phyloP scores from a whole-genome alignment of 2,329 filamentous ascomycete genomes.

The Xylariales sp. region DNA sequence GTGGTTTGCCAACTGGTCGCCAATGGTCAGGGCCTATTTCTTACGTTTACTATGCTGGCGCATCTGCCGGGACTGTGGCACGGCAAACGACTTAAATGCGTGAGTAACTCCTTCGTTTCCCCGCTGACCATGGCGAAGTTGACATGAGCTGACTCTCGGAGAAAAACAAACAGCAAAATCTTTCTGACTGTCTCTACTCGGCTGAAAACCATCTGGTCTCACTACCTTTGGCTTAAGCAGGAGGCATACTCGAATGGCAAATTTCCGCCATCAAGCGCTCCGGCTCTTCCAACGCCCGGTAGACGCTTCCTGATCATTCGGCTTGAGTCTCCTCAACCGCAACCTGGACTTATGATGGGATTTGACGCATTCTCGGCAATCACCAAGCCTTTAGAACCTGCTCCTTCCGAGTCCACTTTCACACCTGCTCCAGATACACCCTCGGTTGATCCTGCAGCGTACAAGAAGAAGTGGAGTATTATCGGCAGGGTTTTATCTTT shows the following conservation, averaged over 20 bases:
- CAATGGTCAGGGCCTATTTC: slow-evolving; percentile 90
- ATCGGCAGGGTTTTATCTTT: slow-evolving; percentile 59
- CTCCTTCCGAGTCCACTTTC: neutral
- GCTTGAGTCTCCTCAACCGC: slow-evolving; percentile 56
- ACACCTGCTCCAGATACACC: slow-evolving; percentile 4
- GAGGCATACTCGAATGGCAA: slow-evolving; percentile 53
- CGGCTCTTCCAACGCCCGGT: slow-evolving; percentile 80
- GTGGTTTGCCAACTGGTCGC: slow-evolving; percentile 91
- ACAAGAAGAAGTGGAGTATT: slow-evolving; percentile 60
- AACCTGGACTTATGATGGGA: slow-evolving; percentile 42
- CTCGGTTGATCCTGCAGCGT: slow-evolving; percentile 20
- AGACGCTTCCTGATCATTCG: slow-evolving; percentile 86
- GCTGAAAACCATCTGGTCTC: slow-evolving; percentile 70
- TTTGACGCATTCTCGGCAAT: slow-evolving; percentile 41
- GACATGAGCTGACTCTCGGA: slow-evolving; percentile 17
- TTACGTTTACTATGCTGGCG: slow-evolving; percentile 90
- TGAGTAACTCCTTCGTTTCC: slow-evolving; percentile 40
- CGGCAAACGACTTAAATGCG: slow-evolving; percentile 60
- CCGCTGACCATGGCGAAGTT: too few relatives aligned
- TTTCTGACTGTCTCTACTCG: slow-evolving; percentile 63
- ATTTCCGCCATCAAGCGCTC: slow-evolving; percentile 66
- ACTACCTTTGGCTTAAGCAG: slow-evolving; percentile 72
- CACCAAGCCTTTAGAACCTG: slow-evolving; percentile 4
- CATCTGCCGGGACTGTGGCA: slow-evolving; percentile 71
- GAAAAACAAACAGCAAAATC: slow-evolving; percentile 63